phyloP scores from a whole-genome alignment of 2,329 filamentous ascomycete species.

The Paramyrothecium sp. region DNA sequence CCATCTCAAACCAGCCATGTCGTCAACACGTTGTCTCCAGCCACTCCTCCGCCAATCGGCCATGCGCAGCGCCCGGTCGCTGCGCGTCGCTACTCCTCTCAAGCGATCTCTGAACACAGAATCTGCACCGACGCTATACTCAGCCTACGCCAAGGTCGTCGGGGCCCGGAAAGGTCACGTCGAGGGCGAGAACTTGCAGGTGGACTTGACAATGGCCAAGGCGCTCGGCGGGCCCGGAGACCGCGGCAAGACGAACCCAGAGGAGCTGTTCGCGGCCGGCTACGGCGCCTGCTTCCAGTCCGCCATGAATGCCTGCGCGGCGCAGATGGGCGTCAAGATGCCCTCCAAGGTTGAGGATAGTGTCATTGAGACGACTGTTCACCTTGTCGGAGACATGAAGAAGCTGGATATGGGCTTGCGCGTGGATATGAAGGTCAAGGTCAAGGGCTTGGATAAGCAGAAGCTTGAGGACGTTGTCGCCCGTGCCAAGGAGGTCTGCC shows the following conservation, averaged over 20 bases:
- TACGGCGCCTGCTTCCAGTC: slow-evolving; percentile 46
- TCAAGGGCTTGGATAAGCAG: slow-evolving; percentile 21
- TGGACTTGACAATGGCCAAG: slow-evolving; percentile 42
- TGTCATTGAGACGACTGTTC: slow-evolving; percentile 38
- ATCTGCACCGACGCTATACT: slow-evolving; percentile 34
- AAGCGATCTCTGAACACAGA: slow-evolving; percentile 34
- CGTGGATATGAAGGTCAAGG: slow-evolving; percentile 39
- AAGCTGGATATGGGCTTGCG: slow-evolving; percentile 40
- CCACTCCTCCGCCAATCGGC: slow-evolving; percentile 4
- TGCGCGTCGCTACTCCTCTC: background rate
- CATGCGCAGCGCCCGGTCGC: background rate
- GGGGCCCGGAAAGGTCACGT: slow-evolving; percentile 31
- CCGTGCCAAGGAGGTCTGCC: slow-evolving; percentile 23
- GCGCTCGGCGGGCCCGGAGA: slow-evolving; percentile 36
- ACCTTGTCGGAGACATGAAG: slow-evolving; percentile 43
- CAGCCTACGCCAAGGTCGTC: slow-evolving; percentile 32
- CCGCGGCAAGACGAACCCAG: slow-evolving; percentile 41
- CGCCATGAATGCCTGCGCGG: slow-evolving; percentile 42
- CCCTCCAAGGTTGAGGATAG: slow-evolving; percentile 32
- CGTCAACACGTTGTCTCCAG: slow-evolving; percentile 3
- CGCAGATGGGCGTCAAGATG: slow-evolving; percentile 38
- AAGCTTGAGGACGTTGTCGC: slow-evolving; percentile 22
- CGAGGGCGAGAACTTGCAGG: slow-evolving; percentile 22
- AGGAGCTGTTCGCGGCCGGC: slow-evolving; percentile 46
- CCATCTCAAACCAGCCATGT: slow-evolving; percentile 15